phyloP scores from a whole-genome alignment of 1,284 basidiomycete genomes.

The Austroboletus novae-zelandiae region DNA sequence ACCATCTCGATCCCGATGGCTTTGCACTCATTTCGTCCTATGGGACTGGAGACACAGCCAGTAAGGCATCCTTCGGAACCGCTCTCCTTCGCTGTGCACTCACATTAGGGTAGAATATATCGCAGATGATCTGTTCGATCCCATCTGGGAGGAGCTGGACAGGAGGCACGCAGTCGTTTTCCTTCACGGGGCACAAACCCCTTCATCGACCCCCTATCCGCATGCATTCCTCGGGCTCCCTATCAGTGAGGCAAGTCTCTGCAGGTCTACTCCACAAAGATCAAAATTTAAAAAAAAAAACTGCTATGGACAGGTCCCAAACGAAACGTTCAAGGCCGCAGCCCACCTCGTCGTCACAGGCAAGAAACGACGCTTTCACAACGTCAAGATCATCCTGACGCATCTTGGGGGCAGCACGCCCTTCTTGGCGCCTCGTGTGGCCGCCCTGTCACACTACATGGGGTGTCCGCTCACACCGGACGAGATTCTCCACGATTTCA shows the following conservation, averaged over 20 bases:
- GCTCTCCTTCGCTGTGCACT: constrained; percentile 1
- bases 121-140: constrained; percentile 58
- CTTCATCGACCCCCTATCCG: constrained; percentile 61
- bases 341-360: constrained; percentile 70
- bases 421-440: constrained; percentile 62
- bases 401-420: constrained; percentile 65
- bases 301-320: constrained; percentile 53
- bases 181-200: constrained; percentile 65
- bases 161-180: constrained; percentile 58
- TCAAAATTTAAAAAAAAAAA: constrained; percentile 10
- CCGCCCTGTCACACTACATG: constrained; percentile 63
- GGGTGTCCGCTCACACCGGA: constrained; percentile 56
- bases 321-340: constrained; percentile 77
- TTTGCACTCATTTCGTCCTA: constrained; percentile 63
- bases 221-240: constrained; percentile 62
- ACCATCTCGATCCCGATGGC: constrained; percentile 58
- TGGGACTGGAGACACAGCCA: constrained; percentile 31
- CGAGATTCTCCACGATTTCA: constrained; percentile 65
- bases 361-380: constrained; percentile 56
- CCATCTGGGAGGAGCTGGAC: constrained; percentile 65
- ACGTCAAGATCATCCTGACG: constrained; percentile 62
- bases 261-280: constrained; percentile 10
- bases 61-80: not conserved
- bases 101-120: constrained; percentile 49
- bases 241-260: constrained; percentile 53